Base-by-base conservation (phyloP, 768 basidiomycete species). In the Hypholoma sublateritium region DNA sequence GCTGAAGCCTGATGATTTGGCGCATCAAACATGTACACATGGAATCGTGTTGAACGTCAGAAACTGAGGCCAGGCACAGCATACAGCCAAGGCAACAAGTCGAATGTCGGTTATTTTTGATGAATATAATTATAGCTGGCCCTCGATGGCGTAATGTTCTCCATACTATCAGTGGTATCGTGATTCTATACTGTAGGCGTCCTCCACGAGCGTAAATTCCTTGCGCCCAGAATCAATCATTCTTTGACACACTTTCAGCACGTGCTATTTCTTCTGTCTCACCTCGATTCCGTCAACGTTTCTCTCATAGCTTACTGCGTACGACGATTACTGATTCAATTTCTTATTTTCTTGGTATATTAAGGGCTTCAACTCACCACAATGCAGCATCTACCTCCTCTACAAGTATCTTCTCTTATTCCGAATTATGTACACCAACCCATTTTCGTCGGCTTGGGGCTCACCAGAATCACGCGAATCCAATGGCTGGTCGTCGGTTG, bases 361-460 rank as follows among this genome's bases (percentile, higher is more conserved):
- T 51, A 51, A 51, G 50, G 11, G 50, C 17, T 11, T 7, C 28
- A 34, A 39, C 24, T 5, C 1, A 4, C 22, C 19, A 5, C 37
- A 19, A 22, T 41, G 37, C 14, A 14, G 16, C 35, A 19, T 22
- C 28, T 32, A 44, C 39, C 21, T 19, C 35, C 16, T 21, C 50
- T 13, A 41, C 39, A 41, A 39, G 34, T 7, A 11, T 36, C 34
- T 36, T 21, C 32, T 19, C 21, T 36, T 5, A 2, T 13, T 51
- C 36, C 53, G 45, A 19, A 36, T 34, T 17, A 39, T 50, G 53
- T 59, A 56, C 47, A 57, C 52, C 24, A 60, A 60, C 32, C 59
- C 59, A 28, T 60, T 60, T 48, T 46, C 55, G 25, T 22, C 52
- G 12, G 55, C 55, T 19, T 60, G 59, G 59, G 55, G 42, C 8